Percentiles rank a stretch among this genome's conserved stretches.
phyloP scores from a whole-genome alignment of 768 basidiomycete genomes.

The Boletellus sp. region DNA sequence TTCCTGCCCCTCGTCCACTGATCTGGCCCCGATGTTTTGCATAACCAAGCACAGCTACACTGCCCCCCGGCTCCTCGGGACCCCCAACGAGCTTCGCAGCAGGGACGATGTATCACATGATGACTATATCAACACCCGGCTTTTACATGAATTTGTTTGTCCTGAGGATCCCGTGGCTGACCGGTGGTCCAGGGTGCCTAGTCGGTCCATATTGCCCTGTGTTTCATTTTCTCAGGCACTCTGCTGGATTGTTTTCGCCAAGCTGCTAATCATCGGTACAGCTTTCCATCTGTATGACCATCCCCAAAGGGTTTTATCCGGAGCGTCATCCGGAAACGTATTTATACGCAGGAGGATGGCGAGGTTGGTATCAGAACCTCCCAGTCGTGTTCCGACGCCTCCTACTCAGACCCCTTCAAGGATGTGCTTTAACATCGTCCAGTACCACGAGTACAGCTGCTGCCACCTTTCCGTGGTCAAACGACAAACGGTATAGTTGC shows the following conservation, averaged over 20 bases:
- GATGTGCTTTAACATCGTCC: conserved; percentile 36
- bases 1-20: background rate
- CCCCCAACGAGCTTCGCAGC: conserved; percentile 4
- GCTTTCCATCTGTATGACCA: conserved; percentile 4
- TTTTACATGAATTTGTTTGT: conserved; percentile 7
- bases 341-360: conserved; percentile 15
- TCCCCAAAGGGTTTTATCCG: conserved; percentile 4
- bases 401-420: background rate
- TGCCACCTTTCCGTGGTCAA: conserved; percentile 27
- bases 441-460: conserved; percentile 34
- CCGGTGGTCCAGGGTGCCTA: conserved; percentile 3
- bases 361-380: background rate
- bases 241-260: conserved; percentile 6
- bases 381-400: background rate
- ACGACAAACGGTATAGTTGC: conserved; percentile 33
- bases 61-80: conserved; percentile 5
- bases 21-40: background rate
- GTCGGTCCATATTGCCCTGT: conserved; percentile 9
- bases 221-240: conserved; percentile 18
- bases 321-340: conserved; percentile 13
- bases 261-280: background rate
- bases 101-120: conserved; percentile 8
- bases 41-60: background rate
- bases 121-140: conserved; percentile 9
- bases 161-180: conserved; percentile 3